phyloP scores from a whole-genome alignment of 768 basidiomycete species.

The Boletales sp. region DNA sequence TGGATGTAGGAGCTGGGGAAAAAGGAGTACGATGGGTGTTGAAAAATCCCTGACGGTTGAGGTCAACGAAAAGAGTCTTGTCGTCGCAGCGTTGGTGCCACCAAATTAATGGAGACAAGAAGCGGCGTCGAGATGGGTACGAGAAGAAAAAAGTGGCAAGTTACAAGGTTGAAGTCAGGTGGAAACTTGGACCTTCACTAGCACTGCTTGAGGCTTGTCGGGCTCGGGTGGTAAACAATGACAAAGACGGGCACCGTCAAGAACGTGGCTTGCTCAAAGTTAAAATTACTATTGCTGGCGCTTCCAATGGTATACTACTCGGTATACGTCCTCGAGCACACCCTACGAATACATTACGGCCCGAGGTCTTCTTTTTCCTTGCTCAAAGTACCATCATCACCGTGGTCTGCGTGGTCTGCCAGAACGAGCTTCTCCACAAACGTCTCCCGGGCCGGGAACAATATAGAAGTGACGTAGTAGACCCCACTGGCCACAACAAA shows the following conservation, averaged over 20 bases:
- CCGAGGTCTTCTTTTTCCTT: too few species aligned
- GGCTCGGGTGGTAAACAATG: too few species aligned
- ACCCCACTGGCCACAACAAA: constrained; percentile 27
- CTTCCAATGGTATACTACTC: too few species aligned
- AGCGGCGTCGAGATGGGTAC: background rate
- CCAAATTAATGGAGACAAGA: constrained; percentile 25
- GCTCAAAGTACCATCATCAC: too few species aligned
- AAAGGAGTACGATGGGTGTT: background rate
- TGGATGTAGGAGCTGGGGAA: background rate
- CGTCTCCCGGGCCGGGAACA: constrained; percentile 29
- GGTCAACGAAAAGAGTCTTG: background rate
- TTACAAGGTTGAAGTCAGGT: too few species aligned
- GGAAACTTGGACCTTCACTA: too few species aligned
- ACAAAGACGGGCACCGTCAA: too few species aligned
- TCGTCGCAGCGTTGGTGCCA: constrained; percentile 7
- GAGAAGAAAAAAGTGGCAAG: background rate
- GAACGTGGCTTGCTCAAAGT: too few species aligned
- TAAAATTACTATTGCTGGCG: too few species aligned
- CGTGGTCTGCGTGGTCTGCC: constrained; percentile 18
- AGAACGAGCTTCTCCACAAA: constrained; percentile 27
- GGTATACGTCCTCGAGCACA: too few species aligned
- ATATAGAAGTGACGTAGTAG: constrained; percentile 28
- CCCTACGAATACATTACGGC: too few species aligned
- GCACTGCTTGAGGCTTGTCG: too few species aligned
- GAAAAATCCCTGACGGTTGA: background rate